Evolutionary conservation across 371 early-diverging fungal genomes (phyloP).

Genomic region (Rhizopus sp.): DNA sequence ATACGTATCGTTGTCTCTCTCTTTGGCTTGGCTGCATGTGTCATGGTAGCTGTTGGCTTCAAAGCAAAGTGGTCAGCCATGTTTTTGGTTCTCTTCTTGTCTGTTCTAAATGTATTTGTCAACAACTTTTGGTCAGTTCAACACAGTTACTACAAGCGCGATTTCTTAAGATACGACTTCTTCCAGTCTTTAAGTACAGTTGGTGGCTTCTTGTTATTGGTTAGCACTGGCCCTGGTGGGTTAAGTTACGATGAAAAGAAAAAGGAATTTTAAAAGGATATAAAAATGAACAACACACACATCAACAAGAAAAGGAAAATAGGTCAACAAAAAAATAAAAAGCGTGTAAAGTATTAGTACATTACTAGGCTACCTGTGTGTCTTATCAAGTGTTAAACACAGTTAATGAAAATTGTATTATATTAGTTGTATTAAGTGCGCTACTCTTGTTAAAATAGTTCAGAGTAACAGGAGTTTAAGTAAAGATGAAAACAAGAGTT

Average conservation of each 20-base stretch:
- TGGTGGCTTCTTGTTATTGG: slow-evolving; percentile 92
- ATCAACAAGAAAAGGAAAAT: too few species aligned
- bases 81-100: slow-evolving; percentile 86
- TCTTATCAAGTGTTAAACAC: too few species aligned
- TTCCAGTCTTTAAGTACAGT: slow-evolving; percentile 96
- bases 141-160: slow-evolving; percentile 75
- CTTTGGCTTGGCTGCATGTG: slow-evolving; percentile 83
- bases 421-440: too few species aligned
- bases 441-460: too few species aligned
- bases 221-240: slow-evolving; percentile 91
- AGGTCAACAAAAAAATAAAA: neutral
- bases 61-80: slow-evolving; percentile 95
- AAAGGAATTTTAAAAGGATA: slow-evolving; percentile 73
- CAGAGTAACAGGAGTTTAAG: too few species aligned
- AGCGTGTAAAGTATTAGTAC: too few species aligned
- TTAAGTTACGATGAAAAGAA: slow-evolving; percentile 96
- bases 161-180: slow-evolving; percentile 97
- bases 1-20: slow-evolving; percentile 69
- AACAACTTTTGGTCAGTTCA: slow-evolving; percentile 97
- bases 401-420: too few species aligned
- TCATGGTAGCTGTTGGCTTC: slow-evolving; percentile 96
- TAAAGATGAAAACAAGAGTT: too few species aligned
- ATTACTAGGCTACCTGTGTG: too few species aligned
- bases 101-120: slow-evolving; percentile 85
- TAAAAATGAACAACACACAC: too few species aligned